Percentiles rank a stretch among this genome's conserved stretches.
Evolutionary conservation across 345 rosid genomes (phyloP).

Genomic region (Eucalyptus cladocalyx): DNA sequence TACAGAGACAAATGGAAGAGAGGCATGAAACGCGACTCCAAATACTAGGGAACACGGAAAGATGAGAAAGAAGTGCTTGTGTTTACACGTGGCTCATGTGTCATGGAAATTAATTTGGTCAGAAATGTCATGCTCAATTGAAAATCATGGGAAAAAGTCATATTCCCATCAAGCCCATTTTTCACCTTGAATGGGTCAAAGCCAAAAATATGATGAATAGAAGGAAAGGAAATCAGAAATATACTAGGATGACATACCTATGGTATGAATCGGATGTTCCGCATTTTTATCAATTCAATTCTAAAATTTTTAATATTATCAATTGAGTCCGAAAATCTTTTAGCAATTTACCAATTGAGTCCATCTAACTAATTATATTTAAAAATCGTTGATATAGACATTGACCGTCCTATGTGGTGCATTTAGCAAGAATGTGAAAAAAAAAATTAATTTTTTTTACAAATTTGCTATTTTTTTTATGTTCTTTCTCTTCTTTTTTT

Average conservation of each 20-base stretch:
- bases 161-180: not conserved
- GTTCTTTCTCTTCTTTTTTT: too few species aligned
- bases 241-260: too few species aligned
- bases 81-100: not conserved
- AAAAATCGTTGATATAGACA: rapidly evolving
- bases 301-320: rapidly evolving
- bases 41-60: not conserved
- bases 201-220: too few species aligned
- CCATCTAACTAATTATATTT: rapidly evolving
- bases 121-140: not conserved
- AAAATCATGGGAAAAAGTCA: not conserved
- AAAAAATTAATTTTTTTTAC: too few species aligned
- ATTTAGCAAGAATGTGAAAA: rapidly evolving
- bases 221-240: too few species aligned
- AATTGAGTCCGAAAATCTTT: rapidly evolving
- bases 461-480: too few species aligned
- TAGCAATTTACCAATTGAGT: rapidly evolving
- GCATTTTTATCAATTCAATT: too few species aligned
- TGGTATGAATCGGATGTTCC: rapidly evolving
- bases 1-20: not conserved
- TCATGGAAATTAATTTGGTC: not conserved
- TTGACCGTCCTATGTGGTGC: rapidly evolving
- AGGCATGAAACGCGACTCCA: not conserved
- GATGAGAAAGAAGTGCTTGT: not conserved
- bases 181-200: too few species aligned